These are phyloP conservation scores for Penicillium ucsense DNA, from an alignment of 495 filamentous ascomycete genomes.

Conservation along the genomic window DNA sequence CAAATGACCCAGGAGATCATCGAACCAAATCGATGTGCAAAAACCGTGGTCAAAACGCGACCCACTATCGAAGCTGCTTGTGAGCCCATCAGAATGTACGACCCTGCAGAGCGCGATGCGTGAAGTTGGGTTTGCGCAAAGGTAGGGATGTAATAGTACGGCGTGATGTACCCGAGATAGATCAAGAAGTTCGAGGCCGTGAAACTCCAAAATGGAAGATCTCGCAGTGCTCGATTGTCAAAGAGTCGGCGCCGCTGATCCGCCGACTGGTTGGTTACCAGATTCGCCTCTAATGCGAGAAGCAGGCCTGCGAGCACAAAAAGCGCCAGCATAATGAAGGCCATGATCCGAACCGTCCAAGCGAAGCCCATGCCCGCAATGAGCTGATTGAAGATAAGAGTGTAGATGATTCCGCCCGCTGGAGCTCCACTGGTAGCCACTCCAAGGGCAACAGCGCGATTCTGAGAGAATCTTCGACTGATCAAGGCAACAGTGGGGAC, in stretches of 20 bases:
- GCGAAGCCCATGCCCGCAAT: conserved; percentile 34
- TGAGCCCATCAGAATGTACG: conserved; percentile 30
- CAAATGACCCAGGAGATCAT: conserved; percentile 18
- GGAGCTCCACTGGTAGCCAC: conserved; percentile 30
- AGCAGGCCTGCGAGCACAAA: conserved; percentile 27
- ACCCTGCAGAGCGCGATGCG: conserved; percentile 34
- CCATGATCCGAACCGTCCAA: conserved; percentile 43
- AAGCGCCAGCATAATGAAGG: conserved; percentile 38
- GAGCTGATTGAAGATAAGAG: conserved; percentile 40
- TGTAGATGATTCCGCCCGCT: conserved; percentile 43
- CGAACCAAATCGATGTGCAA: conserved; percentile 15
- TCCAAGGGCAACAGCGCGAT: conserved; percentile 34
- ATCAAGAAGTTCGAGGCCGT: conserved; percentile 26
- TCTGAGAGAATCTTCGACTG: conserved; percentile 25
- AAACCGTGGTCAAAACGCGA: conserved; percentile 12
- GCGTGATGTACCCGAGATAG: conserved; percentile 53
- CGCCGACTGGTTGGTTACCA: not conserved
- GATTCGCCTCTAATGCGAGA: conserved; percentile 12
- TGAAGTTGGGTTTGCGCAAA: conserved; percentile 39
- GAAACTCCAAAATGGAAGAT: conserved; percentile 22
- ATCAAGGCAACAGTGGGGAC: conserved; percentile 33
- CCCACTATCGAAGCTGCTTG: conserved; percentile 25
- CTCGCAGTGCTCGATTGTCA: conserved; percentile 18
- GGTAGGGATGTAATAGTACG: conserved; percentile 53
- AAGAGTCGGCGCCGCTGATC: conserved; percentile 4